These are phyloP conservation scores for Stephanodiscus triporus DNA, from an alignment of 108 stramenopile species.

Conservation along the genomic window DNA sequence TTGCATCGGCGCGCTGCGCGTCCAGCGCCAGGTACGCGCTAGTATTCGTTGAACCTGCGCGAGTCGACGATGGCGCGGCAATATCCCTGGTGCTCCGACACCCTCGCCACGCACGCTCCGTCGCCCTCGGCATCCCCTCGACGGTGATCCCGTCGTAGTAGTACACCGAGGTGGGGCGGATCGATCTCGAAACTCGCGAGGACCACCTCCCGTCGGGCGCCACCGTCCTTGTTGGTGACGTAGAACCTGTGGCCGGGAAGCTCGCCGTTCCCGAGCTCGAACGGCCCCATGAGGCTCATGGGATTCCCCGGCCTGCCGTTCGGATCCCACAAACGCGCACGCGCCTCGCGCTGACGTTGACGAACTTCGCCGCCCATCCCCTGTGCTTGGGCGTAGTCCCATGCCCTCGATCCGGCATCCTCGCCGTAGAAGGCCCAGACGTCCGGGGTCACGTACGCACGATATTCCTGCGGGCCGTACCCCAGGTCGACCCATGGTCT, in stretches of 20 bases:
- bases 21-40: constrained; percentile 36
- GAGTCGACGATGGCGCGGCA: constrained; percentile 53
- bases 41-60: constrained; percentile 61
- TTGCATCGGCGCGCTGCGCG: constrained; percentile 59
- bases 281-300: constrained; percentile 50
- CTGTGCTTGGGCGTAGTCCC: constrained; percentile 51
- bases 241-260: constrained; percentile 67
- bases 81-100: constrained; percentile 44
- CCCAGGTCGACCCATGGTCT: constrained; percentile 41
- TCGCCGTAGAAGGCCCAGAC: constrained; percentile 64
- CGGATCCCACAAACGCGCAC: constrained; percentile 65
- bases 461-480: constrained; percentile 51
- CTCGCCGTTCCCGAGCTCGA: constrained; percentile 64
- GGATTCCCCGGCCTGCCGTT: constrained; percentile 38
- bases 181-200: constrained; percentile 28
- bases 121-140: constrained; percentile 53
- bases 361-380: constrained; percentile 78
- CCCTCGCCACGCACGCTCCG: constrained; percentile 52
- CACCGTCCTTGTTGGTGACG: constrained; percentile 41
- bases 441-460: constrained; percentile 78
- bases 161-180: constrained; percentile 50
- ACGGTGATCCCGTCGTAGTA: constrained; percentile 74
- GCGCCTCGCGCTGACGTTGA: constrained; percentile 60
- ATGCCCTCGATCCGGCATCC: constrained; percentile 27
- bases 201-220: constrained; percentile 14